A percentile compares a stretch with the other conserved stretches of the same genome.
Conservation (phyloP, 2,329 filamentous ascomycete genomes). For the Xylaria sp. region DNA sequence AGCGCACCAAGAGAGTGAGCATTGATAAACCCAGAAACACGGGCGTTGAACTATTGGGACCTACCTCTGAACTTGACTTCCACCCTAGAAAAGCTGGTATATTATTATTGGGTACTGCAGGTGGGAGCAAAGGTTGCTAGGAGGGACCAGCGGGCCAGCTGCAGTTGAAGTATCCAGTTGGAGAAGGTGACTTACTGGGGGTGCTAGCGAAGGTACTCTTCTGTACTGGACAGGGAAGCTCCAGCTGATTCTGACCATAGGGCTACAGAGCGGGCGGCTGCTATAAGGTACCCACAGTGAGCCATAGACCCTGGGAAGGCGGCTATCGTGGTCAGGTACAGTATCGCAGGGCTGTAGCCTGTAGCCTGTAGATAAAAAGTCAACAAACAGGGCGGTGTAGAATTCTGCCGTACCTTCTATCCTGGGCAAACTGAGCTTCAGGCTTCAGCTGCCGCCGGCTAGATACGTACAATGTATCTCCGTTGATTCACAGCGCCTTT, state of each 20-base stretch:
- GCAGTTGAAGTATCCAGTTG: background rate
- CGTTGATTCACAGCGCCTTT: too few species aligned
- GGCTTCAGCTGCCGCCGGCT: slow-evolving; percentile 8
- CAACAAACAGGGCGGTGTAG: slow-evolving; percentile 29
- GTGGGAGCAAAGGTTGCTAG: background rate
- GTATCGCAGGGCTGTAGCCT: background rate
- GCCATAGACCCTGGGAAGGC: background rate
- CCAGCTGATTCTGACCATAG: background rate
- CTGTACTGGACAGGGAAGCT: background rate
- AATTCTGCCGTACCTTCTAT: too few species aligned
- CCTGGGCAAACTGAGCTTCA: slow-evolving; percentile 18
- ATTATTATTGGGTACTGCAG: background rate
- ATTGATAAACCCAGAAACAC: slow-evolving; percentile 1
- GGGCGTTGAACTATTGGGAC: background rate
- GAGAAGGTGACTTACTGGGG: background rate
- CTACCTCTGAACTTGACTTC: background rate
- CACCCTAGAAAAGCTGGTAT: slow-evolving; percentile 15
- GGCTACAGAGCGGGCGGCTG: background rate
- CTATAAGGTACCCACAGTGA: background rate
- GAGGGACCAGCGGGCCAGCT: background rate
- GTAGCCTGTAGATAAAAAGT: slow-evolving; percentile 24
- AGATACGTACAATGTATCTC: background rate
- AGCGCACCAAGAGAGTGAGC: background rate
- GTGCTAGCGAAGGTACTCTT: background rate
- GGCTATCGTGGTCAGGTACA: background rate